Evolutionary conservation across 768 basidiomycete species (phyloP).

Genomic region (Leucosporidium yakuticum): DNA sequence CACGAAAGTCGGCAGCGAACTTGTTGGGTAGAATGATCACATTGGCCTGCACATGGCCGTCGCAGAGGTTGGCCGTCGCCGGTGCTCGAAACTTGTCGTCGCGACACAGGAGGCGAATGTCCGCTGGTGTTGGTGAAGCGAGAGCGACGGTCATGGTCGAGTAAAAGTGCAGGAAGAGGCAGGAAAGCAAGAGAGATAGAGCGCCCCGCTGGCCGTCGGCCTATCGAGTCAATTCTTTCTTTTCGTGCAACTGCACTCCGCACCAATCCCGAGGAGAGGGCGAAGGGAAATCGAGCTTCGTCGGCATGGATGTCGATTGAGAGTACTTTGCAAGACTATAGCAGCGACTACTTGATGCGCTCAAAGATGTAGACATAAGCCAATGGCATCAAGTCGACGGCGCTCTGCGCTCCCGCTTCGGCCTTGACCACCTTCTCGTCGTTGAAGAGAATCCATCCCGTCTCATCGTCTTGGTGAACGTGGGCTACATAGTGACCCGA

Average conservation of each 20-base stretch:
- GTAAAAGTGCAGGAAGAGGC: too few relatives aligned
- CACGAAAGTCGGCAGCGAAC: constrained; percentile 39
- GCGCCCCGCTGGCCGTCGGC: too few relatives aligned
- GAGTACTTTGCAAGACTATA: background rate
- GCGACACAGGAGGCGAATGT: too few relatives aligned
- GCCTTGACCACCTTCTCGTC: constrained; percentile 58
- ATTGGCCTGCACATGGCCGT: constrained; percentile 38
- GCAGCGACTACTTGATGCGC: constrained; percentile 42
- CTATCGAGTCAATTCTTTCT: too few relatives aligned
- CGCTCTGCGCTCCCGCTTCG: constrained; percentile 61
- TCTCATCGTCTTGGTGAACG: constrained; percentile 49
- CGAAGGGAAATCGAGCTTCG: too few relatives aligned
- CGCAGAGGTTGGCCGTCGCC: constrained; percentile 25
- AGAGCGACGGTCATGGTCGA: too few relatives aligned
- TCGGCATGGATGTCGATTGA: too few relatives aligned
- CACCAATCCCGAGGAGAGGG: too few relatives aligned
- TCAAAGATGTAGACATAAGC: constrained; percentile 95
- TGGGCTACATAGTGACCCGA: constrained; percentile 92
- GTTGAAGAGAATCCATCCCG: constrained; percentile 47
- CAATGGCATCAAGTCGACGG: constrained; percentile 68
- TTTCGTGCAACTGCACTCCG: too few relatives aligned
- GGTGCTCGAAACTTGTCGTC: background rate
- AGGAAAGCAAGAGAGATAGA: too few relatives aligned
- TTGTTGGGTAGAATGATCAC: constrained; percentile 35
- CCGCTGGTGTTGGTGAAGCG: too few relatives aligned